These are phyloP conservation scores for Barbarea vulgaris DNA, from an alignment of 345 rosid genomes.

Conservation along the genomic window DNA sequence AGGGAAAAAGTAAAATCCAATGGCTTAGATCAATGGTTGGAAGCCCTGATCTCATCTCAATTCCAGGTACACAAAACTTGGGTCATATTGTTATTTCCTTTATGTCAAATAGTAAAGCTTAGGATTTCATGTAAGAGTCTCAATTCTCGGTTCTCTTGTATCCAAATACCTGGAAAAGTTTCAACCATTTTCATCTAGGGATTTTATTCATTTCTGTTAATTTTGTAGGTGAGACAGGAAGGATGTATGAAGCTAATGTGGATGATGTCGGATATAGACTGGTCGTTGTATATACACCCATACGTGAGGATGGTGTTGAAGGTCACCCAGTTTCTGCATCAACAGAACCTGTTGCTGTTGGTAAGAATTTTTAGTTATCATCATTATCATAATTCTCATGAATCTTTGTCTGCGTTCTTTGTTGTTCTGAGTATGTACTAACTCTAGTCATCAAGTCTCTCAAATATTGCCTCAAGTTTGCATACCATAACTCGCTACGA, in stretches of 20 bases:
- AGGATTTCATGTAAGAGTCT: not conserved
- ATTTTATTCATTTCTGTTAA: constrained; percentile 16
- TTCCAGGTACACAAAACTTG: constrained; percentile 61
- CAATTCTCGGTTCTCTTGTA: constrained; percentile 10
- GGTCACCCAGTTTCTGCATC: constrained; percentile 98
- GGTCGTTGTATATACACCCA: constrained; percentile 85
- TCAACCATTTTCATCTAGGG: not conserved
- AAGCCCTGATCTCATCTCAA: constrained; percentile 95
- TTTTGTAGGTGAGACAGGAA: constrained; percentile 85
- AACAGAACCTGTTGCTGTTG: constrained; percentile 90
- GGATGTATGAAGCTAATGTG: constrained; percentile 97
- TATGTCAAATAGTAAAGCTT: constrained; percentile 9
- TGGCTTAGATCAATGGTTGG: constrained; percentile 99
- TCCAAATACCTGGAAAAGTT: constrained; percentile 12
- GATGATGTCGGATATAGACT: constrained; percentile 97
- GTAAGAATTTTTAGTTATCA: constrained; percentile 42
- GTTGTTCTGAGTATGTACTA: not conserved
- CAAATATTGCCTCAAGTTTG: not conserved
- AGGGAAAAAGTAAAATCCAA: constrained; percentile 94
- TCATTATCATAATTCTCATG: constrained; percentile 4
- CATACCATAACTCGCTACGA: not conserved
- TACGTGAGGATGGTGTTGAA: constrained; percentile 90
- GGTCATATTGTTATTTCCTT: constrained; percentile 7
- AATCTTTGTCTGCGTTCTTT: not conserved
- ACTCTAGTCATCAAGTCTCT: constrained; percentile 1